Conservation (phyloP, 345 rosid species). For the Eucalyptus polyanthemos region DNA sequence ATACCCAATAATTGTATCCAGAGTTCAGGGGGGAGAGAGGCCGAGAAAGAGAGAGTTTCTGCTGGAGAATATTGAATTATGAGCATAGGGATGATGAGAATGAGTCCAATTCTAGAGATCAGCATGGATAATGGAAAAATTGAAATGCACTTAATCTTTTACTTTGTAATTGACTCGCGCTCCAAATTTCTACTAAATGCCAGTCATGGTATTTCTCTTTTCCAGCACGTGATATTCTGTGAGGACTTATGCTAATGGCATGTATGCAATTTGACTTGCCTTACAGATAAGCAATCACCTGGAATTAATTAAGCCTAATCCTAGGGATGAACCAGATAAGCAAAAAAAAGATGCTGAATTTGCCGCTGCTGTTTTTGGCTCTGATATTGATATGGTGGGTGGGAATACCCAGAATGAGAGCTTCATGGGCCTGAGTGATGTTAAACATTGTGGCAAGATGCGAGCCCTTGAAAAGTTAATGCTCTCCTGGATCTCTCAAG, state of each 20-base stretch:
- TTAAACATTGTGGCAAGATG: conserved; percentile 92
- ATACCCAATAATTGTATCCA: background rate
- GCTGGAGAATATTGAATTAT: background rate
- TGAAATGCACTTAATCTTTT: background rate
- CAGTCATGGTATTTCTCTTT: background rate
- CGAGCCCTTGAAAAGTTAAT: conserved; percentile 71
- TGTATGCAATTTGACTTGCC: background rate
- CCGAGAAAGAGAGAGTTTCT: background rate
- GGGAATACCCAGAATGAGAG: conserved; percentile 58
- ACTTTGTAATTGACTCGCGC: background rate
- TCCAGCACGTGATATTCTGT: background rate
- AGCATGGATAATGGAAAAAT: background rate
- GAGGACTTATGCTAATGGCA: background rate
- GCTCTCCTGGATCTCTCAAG: conserved; percentile 69
- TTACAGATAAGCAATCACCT: conserved; percentile 87
- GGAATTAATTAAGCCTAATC: conserved; percentile 94
- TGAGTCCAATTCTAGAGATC: background rate
- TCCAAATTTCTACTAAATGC: background rate
- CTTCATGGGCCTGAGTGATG: conserved; percentile 80
- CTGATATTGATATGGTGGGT: conserved; percentile 72
- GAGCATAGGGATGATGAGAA: background rate
- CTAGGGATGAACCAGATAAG: conserved; percentile 75
- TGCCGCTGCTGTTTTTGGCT: conserved; percentile 71
- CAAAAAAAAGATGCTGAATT: conserved; percentile 89
- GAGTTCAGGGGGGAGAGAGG: background rate